Conservation (phyloP, 805 yeast species). For the Starmerella riodocensis region DNA sequence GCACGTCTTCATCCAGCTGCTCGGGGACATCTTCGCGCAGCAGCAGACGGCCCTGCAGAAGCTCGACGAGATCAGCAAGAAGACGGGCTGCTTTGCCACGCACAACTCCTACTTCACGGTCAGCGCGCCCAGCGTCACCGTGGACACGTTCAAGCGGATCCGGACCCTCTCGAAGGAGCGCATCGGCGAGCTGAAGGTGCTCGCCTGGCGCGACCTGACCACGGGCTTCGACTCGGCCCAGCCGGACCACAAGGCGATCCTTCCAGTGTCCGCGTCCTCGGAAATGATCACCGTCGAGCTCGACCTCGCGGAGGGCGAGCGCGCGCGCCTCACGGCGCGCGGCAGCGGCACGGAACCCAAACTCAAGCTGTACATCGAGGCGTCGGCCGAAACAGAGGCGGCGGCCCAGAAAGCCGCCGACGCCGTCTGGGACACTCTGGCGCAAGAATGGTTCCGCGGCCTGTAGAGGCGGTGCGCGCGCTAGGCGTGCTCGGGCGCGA, state of each 20-base stretch:
- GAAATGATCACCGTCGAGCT: conserved; percentile 76
- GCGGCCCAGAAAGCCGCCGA: conserved; percentile 42
- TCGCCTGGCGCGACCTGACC: conserved; percentile 73
- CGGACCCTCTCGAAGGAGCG: conserved; percentile 35
- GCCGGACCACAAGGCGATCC: conserved; percentile 38
- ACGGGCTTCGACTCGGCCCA: conserved; percentile 66
- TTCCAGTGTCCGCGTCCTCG: conserved; percentile 60
- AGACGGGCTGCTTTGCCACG: conserved; percentile 72
- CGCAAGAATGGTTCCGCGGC: conserved; percentile 52
- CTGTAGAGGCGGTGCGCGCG: too few species aligned
- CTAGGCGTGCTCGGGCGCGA: too few species aligned
- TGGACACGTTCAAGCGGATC: conserved; percentile 41
- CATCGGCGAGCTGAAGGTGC: conserved; percentile 47
- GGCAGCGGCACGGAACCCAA: conserved; percentile 98
- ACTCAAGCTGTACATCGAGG: conserved; percentile 81
- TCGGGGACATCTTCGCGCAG: conserved; percentile 34
- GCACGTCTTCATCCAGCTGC: conserved; percentile 58
- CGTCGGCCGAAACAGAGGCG: conserved; percentile 37
- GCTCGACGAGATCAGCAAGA: conserved; percentile 44
- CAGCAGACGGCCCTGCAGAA: conserved; percentile 33
- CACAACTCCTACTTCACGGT: conserved; percentile 76
- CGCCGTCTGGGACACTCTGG: conserved; percentile 52
- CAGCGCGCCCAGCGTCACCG: conserved; percentile 39
- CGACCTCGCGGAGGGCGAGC: conserved; percentile 23
- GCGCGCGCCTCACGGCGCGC: conserved; percentile 66